Evolutionary conservation across 768 basidiomycete species (phyloP).

Genomic region (Pleurotus pulmonarius): DNA sequence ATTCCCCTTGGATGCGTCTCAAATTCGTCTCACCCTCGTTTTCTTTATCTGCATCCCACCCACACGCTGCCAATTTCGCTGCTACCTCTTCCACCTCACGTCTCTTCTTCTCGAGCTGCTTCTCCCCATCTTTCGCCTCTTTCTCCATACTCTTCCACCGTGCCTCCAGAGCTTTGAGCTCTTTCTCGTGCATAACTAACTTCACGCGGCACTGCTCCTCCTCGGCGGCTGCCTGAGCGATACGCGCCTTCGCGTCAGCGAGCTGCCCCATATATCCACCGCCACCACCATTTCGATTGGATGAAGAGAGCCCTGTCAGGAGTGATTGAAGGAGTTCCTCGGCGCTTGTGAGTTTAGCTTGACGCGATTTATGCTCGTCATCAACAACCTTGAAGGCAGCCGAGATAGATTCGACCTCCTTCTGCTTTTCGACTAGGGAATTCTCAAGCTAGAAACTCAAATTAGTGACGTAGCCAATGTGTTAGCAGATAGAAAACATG

Average conservation of each 20-base stretch:
- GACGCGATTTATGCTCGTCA: slow-evolving; percentile 58
- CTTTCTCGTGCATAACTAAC: slow-evolving; percentile 73
- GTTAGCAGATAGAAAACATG: slow-evolving; percentile 25
- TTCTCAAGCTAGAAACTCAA: slow-evolving; percentile 44
- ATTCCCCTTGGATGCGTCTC: slow-evolving; percentile 47
- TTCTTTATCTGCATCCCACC: slow-evolving; percentile 79
- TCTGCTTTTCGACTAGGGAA: slow-evolving; percentile 55
- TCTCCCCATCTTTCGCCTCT: slow-evolving; percentile 75
- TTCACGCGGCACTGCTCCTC: slow-evolving; percentile 79
- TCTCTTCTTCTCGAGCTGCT: slow-evolving; percentile 58
- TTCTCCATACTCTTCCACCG: slow-evolving; percentile 81
- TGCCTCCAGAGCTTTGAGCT: slow-evolving; percentile 71
- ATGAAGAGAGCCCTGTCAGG: slow-evolving; percentile 84
- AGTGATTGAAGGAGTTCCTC: slow-evolving; percentile 96
- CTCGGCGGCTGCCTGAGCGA: slow-evolving; percentile 77
- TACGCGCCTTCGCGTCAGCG: slow-evolving; percentile 72
- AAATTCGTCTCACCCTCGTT: slow-evolving; percentile 47
- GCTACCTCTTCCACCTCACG: slow-evolving; percentile 55
- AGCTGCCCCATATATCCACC: slow-evolving; percentile 98
- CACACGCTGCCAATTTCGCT: slow-evolving; percentile 51
- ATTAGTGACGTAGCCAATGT: not conserved
- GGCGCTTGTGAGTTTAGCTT: slow-evolving; percentile 60
- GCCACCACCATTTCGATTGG: slow-evolving; percentile 58
- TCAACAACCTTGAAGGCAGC: slow-evolving; percentile 60
- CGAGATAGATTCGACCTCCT: slow-evolving; percentile 52